Conservation (phyloP, 2,329 filamentous ascomycete species). For the Botrytis aclada region DNA sequence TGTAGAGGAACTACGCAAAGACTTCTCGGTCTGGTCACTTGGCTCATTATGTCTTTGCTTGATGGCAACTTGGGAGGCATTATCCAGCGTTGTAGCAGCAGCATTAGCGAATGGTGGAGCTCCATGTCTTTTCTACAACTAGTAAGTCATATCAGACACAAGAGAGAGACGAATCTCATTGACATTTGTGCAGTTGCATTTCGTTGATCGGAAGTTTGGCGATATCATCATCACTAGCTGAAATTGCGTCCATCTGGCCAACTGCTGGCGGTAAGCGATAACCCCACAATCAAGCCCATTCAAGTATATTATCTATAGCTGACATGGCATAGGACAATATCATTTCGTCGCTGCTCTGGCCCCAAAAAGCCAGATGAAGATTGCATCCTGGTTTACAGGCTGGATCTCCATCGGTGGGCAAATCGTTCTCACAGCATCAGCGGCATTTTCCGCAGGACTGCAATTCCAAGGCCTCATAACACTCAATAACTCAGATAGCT, state of each 20-base stretch:
- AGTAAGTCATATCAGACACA: slow-evolving; percentile 33
- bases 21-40: slow-evolving; percentile 46
- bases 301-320: neutral
- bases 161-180: neutral
- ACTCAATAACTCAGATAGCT: slow-evolving; percentile 42
- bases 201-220: slow-evolving; percentile 43
- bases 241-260: slow-evolving; percentile 44
- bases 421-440: slow-evolving; percentile 46
- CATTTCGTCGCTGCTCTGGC: slow-evolving; percentile 58
- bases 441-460: slow-evolving; percentile 46
- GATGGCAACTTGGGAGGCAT: slow-evolving; percentile 13
- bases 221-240: slow-evolving; percentile 42
- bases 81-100: slow-evolving; percentile 42
- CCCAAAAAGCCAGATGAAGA: slow-evolving; percentile 39
- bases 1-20: slow-evolving; percentile 31
- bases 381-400: slow-evolving; percentile 43
- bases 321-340: slow-evolving; percentile 46
- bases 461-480: slow-evolving; percentile 45
- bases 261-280: slow-evolving; percentile 33
- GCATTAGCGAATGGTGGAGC: slow-evolving; percentile 47
- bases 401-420: slow-evolving; percentile 49
- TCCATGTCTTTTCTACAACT: slow-evolving; percentile 46
- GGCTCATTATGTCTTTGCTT: slow-evolving; percentile 36
- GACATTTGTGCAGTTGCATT: slow-evolving; percentile 38
- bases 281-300: neutral